phyloP scores from a whole-genome alignment of 2,329 filamentous ascomycete genomes.

The Phialophora tarda region DNA sequence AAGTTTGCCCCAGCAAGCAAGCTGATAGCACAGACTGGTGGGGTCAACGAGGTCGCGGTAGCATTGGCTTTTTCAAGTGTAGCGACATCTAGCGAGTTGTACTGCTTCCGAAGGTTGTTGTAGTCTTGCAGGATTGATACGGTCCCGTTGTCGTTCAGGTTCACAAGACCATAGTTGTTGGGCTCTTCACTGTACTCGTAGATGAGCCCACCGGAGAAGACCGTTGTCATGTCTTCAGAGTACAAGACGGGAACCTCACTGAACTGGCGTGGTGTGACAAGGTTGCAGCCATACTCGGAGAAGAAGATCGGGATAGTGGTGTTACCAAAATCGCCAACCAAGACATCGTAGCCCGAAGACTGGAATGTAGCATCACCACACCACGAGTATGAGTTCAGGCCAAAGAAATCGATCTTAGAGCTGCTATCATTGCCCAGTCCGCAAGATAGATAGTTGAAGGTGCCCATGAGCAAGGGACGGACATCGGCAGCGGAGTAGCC shows the following conservation, averaged over 20 bases:
- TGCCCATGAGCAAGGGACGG: slow-evolving; percentile 64
- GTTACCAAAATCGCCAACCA: slow-evolving; percentile 65
- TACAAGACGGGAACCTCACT: slow-evolving; percentile 67
- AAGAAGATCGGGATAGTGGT: slow-evolving; percentile 68
- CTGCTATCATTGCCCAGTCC: slow-evolving; percentile 54
- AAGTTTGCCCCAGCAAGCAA: slow-evolving; percentile 74
- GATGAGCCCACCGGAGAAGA: slow-evolving; percentile 63
- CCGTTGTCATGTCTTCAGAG: slow-evolving; percentile 62
- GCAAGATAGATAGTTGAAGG: slow-evolving; percentile 67
- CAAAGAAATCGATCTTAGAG: slow-evolving; percentile 68
- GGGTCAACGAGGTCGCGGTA: slow-evolving; percentile 57
- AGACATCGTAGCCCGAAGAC: slow-evolving; percentile 60
- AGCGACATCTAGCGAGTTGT: slow-evolving; percentile 73
- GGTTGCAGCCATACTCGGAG: slow-evolving; percentile 71
- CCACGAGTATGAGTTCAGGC: slow-evolving; percentile 73
- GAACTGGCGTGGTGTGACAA: slow-evolving; percentile 62
- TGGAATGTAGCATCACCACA: slow-evolving; percentile 64
- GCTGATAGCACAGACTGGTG: slow-evolving; percentile 68
- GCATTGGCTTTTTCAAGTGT: slow-evolving; percentile 68
- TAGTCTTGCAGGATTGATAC: slow-evolving; percentile 68
- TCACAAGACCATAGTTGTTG: slow-evolving; percentile 63
- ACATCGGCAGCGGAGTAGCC: slow-evolving; percentile 73
- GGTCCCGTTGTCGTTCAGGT: slow-evolving; percentile 63
- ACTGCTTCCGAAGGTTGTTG: slow-evolving; percentile 76
- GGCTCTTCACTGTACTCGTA: slow-evolving; percentile 58